These are phyloP conservation scores for Dendrobium chrysotoxum DNA, from an alignment of 106 monocot species.

Conservation along the genomic window DNA sequence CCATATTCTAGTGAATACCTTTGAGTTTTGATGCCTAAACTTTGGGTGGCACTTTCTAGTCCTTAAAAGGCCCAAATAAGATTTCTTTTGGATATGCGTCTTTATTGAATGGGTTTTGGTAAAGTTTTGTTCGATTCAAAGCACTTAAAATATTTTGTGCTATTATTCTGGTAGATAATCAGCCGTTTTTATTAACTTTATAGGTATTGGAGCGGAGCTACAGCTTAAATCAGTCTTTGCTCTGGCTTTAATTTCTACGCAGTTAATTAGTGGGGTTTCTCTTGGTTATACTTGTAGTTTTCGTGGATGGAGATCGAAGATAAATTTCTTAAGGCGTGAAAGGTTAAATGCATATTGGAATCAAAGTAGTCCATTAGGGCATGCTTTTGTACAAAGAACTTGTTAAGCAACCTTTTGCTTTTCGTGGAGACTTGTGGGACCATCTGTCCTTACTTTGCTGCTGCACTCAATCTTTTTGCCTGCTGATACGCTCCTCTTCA, in stretches of 20 bases:
- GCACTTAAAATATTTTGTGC: neutral
- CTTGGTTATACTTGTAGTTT: neutral
- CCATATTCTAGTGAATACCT: neutral
- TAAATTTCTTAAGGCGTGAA: too few species aligned
- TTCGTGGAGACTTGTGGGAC: too few species aligned
- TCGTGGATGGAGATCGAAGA: too few species aligned
- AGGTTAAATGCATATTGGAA: too few species aligned
- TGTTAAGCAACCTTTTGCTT: too few species aligned
- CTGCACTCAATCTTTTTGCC: too few species aligned
- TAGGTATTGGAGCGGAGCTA: neutral
- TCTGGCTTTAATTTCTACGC: neutral
- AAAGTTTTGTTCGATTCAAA: neutral
- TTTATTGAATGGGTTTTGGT: neutral
- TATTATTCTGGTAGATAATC: neutral
- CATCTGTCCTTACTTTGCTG: too few species aligned
- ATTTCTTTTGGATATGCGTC: neutral
- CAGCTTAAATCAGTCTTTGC: neutral
- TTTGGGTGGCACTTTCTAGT: neutral
- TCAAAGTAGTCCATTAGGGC: too few species aligned
- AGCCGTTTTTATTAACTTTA: neutral
- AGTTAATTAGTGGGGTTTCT: neutral
- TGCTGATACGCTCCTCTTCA: too few species aligned
- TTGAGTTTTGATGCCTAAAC: neutral
- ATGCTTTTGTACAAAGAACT: too few species aligned
- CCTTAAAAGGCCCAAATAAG: neutral